Conservation (phyloP, 1,139 yeast genomes). For the Geotrichum histeridarum region DNA sequence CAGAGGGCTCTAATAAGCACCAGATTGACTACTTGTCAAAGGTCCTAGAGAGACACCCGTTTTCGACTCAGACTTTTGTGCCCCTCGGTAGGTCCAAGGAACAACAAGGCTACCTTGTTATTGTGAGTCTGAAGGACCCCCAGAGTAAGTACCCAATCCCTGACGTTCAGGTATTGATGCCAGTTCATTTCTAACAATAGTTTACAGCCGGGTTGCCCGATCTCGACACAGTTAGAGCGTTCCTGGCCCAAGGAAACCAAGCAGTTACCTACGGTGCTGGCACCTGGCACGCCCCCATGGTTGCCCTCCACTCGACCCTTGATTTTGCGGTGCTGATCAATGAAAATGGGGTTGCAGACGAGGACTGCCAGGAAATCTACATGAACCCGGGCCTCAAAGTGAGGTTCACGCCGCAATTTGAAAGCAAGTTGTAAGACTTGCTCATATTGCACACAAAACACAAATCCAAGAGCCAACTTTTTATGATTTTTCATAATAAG, state of each 20-base stretch:
- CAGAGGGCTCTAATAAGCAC: slow-evolving; percentile 6
- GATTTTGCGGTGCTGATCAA: slow-evolving; percentile 85
- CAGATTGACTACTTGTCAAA: slow-evolving; percentile 46
- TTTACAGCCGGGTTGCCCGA: slow-evolving; percentile 54
- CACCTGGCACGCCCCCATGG: slow-evolving; percentile 93
- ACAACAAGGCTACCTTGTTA: slow-evolving; percentile 62
- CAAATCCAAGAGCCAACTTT: too few species aligned
- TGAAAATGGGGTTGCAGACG: slow-evolving; percentile 73
- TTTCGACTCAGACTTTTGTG: slow-evolving; percentile 80
- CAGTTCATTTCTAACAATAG: slow-evolving; percentile 19
- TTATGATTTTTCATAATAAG: too few species aligned
- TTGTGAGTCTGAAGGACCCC: slow-evolving; percentile 60
- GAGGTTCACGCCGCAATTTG: too few species aligned
- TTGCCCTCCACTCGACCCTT: slow-evolving; percentile 51
- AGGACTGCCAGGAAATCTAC: slow-evolving; percentile 77
- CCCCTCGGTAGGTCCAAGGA: slow-evolving; percentile 69
- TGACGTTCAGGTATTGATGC: background rate
- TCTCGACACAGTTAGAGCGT: slow-evolving; percentile 55
- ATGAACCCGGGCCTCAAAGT: slow-evolving; percentile 46
- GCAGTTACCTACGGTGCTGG: slow-evolving; percentile 83
- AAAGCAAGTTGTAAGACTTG: too few species aligned
- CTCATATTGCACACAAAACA: too few species aligned
- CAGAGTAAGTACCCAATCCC: slow-evolving; percentile 19
- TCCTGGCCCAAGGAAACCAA: slow-evolving; percentile 73
- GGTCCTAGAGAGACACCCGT: slow-evolving; percentile 87